phyloP scores from a whole-genome alignment of 805 yeast genomes.

The Cyberlindnera americana region DNA sequence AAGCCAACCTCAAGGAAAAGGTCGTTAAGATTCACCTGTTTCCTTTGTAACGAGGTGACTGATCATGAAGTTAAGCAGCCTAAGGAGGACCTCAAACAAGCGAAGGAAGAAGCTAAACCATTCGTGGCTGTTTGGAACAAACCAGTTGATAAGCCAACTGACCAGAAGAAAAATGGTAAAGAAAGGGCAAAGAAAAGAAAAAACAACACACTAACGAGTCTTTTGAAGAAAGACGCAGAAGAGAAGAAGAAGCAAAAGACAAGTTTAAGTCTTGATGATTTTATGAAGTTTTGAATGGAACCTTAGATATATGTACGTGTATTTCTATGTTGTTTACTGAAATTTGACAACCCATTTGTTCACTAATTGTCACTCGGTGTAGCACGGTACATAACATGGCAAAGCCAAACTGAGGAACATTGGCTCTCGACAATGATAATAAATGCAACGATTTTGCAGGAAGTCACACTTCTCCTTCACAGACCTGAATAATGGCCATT shows the following conservation, averaged over 20 bases:
- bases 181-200: conserved; percentile 46
- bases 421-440: no score
- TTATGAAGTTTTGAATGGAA: conserved; percentile 33
- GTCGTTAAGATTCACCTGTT: conserved; percentile 26
- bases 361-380: no score
- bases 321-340: neutral
- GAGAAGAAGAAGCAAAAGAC: conserved; percentile 29
- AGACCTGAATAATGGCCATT: no score
- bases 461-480: no score
- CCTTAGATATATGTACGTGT: neutral
- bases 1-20: conserved; percentile 19
- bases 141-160: neutral
- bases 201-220: conserved; percentile 38
- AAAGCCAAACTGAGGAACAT: no score
- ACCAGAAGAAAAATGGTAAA: conserved; percentile 28
- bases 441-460: no score
- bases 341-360: no score
- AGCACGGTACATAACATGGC: no score
- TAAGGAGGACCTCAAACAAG: no score
- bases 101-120: neutral
- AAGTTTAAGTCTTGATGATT: conserved; percentile 45
- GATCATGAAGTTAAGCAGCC: conserved; percentile 16
- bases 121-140: conserved; percentile 28
- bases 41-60: conserved; percentile 26
- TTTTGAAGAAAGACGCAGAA: conserved; percentile 39